A percentile compares a stretch with the other conserved stretches of the same genome.
Evolutionary conservation across 331 rosid genomes (phyloP).

Genomic region (Quercus tomentella): DNA sequence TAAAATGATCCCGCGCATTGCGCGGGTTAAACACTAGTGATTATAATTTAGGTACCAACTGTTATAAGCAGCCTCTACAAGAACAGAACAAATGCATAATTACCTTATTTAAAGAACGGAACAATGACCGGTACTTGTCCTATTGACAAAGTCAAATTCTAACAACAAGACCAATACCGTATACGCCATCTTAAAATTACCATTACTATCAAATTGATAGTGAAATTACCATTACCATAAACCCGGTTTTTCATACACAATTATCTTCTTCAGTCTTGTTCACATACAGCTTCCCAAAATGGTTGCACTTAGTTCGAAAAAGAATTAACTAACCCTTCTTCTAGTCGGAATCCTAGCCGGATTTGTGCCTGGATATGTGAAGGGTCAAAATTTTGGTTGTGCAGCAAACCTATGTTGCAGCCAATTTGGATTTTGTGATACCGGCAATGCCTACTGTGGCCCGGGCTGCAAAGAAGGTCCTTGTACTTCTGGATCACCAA

Average conservation of each 20-base stretch:
- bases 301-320: not conserved
- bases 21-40: too few relatives aligned
- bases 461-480: constrained; percentile 45
- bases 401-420: constrained; percentile 41
- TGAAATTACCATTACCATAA: too few relatives aligned
- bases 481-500: constrained; percentile 11
- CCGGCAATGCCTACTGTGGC: constrained; percentile 30
- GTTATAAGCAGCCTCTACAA: too few relatives aligned
- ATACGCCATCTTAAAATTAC: too few relatives aligned
- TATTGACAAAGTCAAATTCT: too few relatives aligned
- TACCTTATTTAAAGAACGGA: not conserved
- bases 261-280: not conserved
- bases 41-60: too few relatives aligned
- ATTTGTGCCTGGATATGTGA: not conserved
- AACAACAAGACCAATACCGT: too few relatives aligned
- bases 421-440: constrained; percentile 45
- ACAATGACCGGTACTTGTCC: not conserved
- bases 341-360: not conserved
- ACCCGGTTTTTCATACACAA: too few relatives aligned
- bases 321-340: not conserved
- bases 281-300: not conserved
- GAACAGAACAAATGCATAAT: too few relatives aligned
- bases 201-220: too few relatives aligned
- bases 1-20: too few relatives aligned
- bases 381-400: constrained; percentile 51